These are phyloP conservation scores for Penicillium sp. DNA, from an alignment of 2,329 filamentous ascomycete species.

Conservation along the genomic window DNA sequence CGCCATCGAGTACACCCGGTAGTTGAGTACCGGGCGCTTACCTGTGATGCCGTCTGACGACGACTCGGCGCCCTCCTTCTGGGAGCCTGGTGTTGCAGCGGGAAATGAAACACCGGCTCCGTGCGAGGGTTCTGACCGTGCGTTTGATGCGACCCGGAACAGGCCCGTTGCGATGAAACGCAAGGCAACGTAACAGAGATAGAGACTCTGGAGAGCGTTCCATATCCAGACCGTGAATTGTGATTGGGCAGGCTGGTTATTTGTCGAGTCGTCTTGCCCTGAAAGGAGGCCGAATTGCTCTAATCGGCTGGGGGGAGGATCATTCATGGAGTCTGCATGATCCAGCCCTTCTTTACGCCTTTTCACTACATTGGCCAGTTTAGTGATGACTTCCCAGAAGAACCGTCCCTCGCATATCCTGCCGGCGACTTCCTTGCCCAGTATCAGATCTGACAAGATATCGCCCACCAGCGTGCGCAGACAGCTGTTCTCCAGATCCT, in stretches of 20 bases:
- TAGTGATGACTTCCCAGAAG: conserved; percentile 77
- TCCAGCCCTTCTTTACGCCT: conserved; percentile 2
- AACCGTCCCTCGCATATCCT: conserved; percentile 85
- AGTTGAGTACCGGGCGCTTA: conserved; percentile 64
- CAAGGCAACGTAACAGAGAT: conserved; percentile 55
- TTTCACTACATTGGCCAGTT: conserved; percentile 48
- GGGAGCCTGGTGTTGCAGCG: conserved; percentile 20
- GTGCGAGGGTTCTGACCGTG: conserved; percentile 37
- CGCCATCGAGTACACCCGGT: conserved; percentile 70
- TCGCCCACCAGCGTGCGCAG: conserved; percentile 78
- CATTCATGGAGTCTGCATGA: conserved; percentile 7
- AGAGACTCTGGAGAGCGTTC: conserved; percentile 50
- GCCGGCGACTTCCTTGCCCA: conserved; percentile 74
- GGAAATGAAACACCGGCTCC: conserved; percentile 27
- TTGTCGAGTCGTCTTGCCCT: conserved; percentile 26
- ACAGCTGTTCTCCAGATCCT: conserved; percentile 84
- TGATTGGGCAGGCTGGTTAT: conserved; percentile 33
- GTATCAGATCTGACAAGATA: conserved; percentile 82
- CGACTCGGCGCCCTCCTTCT: conserved; percentile 29
- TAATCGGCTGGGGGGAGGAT: conserved; percentile 42
- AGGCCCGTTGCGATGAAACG: conserved; percentile 63
- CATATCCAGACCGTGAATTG: conserved; percentile 43
- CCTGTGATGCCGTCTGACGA: conserved; percentile 23
- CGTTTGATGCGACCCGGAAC: conserved; percentile 63
- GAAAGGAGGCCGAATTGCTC: conserved; percentile 55